Percentiles rank a stretch among this genome's conserved stretches.
phyloP scores from a whole-genome alignment of 1,139 yeast genomes.

The Eremothecium coryli region DNA sequence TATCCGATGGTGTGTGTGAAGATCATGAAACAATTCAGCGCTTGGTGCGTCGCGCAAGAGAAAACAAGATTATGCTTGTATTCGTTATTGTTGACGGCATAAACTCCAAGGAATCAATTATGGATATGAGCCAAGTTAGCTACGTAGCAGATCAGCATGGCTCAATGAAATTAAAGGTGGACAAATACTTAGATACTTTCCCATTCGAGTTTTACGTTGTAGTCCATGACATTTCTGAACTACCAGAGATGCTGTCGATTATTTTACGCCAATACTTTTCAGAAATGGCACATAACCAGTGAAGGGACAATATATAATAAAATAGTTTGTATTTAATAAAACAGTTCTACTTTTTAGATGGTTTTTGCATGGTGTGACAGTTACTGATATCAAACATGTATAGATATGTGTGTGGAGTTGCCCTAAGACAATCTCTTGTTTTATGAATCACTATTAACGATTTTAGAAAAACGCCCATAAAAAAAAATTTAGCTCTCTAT shows the following conservation, averaged over 20 bases:
- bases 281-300: conserved; percentile 51
- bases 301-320: background rate
- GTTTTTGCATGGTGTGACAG: background rate
- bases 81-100: conserved; percentile 91
- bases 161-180: conserved; percentile 62
- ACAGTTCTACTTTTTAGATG: background rate
- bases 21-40: conserved; percentile 77
- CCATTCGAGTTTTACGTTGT: conserved; percentile 96
- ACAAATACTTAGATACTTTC: conserved; percentile 81
- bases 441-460: too few species aligned
- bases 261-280: conserved; percentile 88
- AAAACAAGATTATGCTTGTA: conserved; percentile 87
- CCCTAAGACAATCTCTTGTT: too few species aligned
- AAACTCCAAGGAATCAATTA: conserved; percentile 71
- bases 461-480: too few species aligned
- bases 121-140: conserved; percentile 90
- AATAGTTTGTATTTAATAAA: background rate
- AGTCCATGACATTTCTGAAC: conserved; percentile 77
- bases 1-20: conserved; percentile 96
- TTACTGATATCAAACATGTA: background rate
- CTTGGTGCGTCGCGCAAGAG: conserved; percentile 84
- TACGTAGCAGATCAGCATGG: conserved; percentile 68
- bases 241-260: conserved; percentile 84
- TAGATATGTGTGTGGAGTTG: too few species aligned
- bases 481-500: too few species aligned